These are phyloP conservation scores for Barnettozyma hawaiiensis DNA, from an alignment of 1,139 yeast species.

Conservation along the genomic window DNA sequence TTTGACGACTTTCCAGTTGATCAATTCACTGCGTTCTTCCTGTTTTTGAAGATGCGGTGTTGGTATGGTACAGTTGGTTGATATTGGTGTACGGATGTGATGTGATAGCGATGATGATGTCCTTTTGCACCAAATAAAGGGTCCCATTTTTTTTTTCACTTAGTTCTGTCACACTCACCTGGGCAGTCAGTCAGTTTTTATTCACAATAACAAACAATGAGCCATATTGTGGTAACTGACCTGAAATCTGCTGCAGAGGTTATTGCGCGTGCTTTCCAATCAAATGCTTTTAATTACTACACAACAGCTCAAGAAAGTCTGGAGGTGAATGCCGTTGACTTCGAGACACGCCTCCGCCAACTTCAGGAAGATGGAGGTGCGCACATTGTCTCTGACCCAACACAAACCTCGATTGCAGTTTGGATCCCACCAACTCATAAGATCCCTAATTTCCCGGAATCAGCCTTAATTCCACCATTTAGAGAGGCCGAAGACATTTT, in stretches of 20 bases:
- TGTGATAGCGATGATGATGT: too few species aligned
- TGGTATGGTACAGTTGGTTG: too few species aligned
- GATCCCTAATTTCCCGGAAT: slow-evolving; percentile 14
- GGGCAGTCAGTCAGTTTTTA: too few species aligned
- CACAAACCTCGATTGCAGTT: slow-evolving; percentile 6
- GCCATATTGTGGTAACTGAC: slow-evolving; percentile 11
- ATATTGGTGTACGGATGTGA: too few species aligned
- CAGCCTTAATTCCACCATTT: slow-evolving; percentile 10
- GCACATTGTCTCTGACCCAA: slow-evolving; percentile 5
- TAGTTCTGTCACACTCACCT: neutral
- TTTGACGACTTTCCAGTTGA: too few species aligned
- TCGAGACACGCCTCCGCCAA: slow-evolving; percentile 14
- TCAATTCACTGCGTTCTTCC: too few species aligned
- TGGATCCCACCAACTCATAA: slow-evolving; percentile 11
- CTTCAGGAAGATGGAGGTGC: slow-evolving; percentile 4
- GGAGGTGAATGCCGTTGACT: slow-evolving; percentile 15
- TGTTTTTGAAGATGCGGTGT: too few species aligned
- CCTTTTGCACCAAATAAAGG: too few species aligned
- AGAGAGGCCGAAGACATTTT: slow-evolving; percentile 12
- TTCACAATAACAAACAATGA: neutral
- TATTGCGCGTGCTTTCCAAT: slow-evolving; percentile 19
- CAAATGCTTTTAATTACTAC: slow-evolving; percentile 16
- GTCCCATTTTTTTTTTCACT: neutral
- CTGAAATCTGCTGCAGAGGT: slow-evolving; percentile 11
- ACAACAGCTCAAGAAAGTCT: slow-evolving; percentile 10